Conservation (phyloP, 2,329 filamentous ascomycete genomes). For the Sarocladium strictum region DNA sequence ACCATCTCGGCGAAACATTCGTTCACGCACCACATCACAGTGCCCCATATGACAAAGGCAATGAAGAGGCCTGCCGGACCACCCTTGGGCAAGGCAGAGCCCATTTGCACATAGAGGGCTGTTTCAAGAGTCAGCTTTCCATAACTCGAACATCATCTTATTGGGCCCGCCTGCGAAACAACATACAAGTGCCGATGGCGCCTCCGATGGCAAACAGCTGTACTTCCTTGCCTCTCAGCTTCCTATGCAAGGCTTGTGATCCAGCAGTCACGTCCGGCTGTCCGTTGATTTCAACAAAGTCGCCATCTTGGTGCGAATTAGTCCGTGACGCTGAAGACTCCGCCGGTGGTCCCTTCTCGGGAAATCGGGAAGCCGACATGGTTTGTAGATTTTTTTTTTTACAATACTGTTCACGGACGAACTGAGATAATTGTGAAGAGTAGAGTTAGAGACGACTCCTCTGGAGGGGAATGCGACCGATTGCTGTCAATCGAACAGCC, state of each 20-base stretch:
- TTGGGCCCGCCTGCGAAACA: too few species aligned
- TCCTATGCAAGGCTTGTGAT: slow-evolving; percentile 5
- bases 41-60: slow-evolving; percentile 20
- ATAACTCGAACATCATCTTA: background rate
- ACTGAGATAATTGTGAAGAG: too few species aligned
- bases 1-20: slow-evolving; percentile 38
- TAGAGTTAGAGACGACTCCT: too few species aligned
- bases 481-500: background rate
- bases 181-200: slow-evolving; percentile 38
- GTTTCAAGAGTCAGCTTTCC: background rate
- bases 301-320: background rate
- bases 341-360: background rate
- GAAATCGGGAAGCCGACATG: background rate
- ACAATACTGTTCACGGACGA: too few species aligned
- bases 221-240: slow-evolving; percentile 25
- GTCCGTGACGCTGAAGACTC: background rate
- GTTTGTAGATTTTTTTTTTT: background rate
- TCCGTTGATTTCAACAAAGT: background rate
- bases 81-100: slow-evolving; percentile 24
- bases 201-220: slow-evolving; percentile 49
- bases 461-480: background rate
- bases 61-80: slow-evolving; percentile 28
- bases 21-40: slow-evolving; percentile 21
- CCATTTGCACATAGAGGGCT: slow-evolving; percentile 23
- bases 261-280: background rate